phyloP scores from a whole-genome alignment of 2,329 filamentous ascomycete species.

The Colletotrichum liriopes region DNA sequence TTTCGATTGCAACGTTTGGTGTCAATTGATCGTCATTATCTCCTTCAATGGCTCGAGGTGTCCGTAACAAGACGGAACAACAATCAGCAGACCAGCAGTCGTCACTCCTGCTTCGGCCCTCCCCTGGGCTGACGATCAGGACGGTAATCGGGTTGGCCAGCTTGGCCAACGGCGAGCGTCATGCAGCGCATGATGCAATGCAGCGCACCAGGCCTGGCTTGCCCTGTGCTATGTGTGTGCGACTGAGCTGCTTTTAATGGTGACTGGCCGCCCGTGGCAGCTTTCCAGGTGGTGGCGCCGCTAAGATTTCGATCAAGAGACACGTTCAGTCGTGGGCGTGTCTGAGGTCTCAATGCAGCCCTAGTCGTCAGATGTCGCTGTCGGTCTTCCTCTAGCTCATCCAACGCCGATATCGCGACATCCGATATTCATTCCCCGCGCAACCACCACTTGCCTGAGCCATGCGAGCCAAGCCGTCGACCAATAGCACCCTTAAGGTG shows the following conservation, averaged over 20 bases:
- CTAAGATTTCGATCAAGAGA: slow-evolving; percentile 16
- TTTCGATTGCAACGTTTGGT: slow-evolving; percentile 1
- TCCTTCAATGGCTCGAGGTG: slow-evolving; percentile 7
- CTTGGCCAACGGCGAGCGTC: slow-evolving; percentile 23
- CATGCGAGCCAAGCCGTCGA: slow-evolving; percentile 18
- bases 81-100: slow-evolving; percentile 4
- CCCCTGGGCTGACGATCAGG: slow-evolving; percentile 25
- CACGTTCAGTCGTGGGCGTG: slow-evolving; percentile 15
- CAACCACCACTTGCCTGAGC: slow-evolving; percentile 27
- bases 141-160: slow-evolving; percentile 3
- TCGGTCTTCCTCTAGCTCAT: slow-evolving; percentile 22
- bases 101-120: slow-evolving; percentile 24
- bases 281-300: slow-evolving; percentile 8
- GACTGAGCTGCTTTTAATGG: slow-evolving; percentile 8
- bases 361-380: slow-evolving; percentile 22
- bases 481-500: slow-evolving; percentile 2
- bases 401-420: slow-evolving; percentile 40
- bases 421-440: slow-evolving; percentile 36
- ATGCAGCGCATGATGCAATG: slow-evolving; percentile 41
- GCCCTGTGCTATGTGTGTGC: slow-evolving; percentile 7
- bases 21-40: slow-evolving; percentile 19
- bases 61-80: slow-evolving; percentile 13
- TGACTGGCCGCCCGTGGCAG: slow-evolving; percentile 2
- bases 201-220: slow-evolving; percentile 34
- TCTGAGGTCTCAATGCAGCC: slow-evolving; percentile 29